Evolutionary conservation across 2,329 filamentous ascomycete species (phyloP), one percentile per base, ranked within the genome.

Genomic region (Hymenoscyphus salicellus): DNA sequence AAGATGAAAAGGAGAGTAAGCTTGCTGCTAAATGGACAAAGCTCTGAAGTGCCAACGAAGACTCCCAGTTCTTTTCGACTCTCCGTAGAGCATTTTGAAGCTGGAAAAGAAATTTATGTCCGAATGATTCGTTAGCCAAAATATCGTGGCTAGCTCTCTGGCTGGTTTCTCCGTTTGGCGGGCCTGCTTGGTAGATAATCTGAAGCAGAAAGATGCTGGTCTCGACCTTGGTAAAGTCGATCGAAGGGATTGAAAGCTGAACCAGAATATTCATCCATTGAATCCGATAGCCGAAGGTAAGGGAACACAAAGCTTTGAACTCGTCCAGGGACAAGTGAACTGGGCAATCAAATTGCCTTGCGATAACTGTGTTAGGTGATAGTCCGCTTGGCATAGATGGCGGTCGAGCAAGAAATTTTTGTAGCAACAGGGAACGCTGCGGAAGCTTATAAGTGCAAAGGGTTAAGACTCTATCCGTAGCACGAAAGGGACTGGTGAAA

Each of bases 181-280:
- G 77, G 0, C 85, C 82, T 4, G 78, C 77, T 72, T 86, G 81
- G 64, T 79, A 76, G 10, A 80, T 76, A 0, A 78, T 75, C 66
- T 89, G 85, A 2, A 80, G 70, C 1, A 87, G 63, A 0, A 86
- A 69, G 5, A 80, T 67, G 5, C 73, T 74, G 0, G 83, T 82
- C 49, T 85, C 81, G 0, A 75, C 61, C 57, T 82, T 82, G 8
- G 80, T 82, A 55, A 85, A 81, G 58, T 84, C 80, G 0, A 89
- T 59, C 0, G 75, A 76, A 0, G 82, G 79, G 2, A 76, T 75
- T 0, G 74, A 72, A 1, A 89, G 72, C 69, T 87, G 80, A 1
- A 77, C 69, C 0, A 86, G 70, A 4, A 89, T 80, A 60, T 86
- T 88, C 10, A 77, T 70, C 82, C 84, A 88, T 60, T 85, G 82